Conservation (phyloP, 192 early-diverging fungal genomes). For the Backusella sp. region DNA sequence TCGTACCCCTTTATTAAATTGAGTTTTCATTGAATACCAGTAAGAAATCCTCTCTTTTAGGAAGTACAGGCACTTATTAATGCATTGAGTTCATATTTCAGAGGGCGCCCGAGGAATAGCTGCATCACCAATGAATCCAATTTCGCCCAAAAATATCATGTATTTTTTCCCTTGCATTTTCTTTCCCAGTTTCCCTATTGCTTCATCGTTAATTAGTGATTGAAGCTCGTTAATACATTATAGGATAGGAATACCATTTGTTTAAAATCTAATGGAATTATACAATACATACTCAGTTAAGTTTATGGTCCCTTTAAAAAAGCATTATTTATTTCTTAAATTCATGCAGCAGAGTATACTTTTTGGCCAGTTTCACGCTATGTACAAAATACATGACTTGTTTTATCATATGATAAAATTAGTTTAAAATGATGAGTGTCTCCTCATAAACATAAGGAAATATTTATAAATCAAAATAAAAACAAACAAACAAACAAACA, state of each 20-base stretch:
- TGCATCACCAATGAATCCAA: background rate
- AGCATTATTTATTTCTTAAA: background rate
- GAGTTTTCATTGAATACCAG: no score
- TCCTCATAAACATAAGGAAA: background rate
- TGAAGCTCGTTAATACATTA: background rate
- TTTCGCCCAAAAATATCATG: background rate
- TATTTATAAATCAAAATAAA: background rate
- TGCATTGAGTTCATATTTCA: background rate
- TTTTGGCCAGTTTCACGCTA: background rate
- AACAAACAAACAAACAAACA: background rate
- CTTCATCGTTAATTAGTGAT: background rate
- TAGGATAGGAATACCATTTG: background rate
- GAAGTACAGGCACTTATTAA: background rate
- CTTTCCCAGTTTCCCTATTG: background rate
- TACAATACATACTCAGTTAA: background rate
- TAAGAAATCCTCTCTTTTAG: background rate
- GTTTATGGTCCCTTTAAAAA: background rate
- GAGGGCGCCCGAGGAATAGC: background rate
- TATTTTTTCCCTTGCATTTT: background rate
- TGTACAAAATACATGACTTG: background rate
- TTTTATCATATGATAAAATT: constrained; percentile 1
- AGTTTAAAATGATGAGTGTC: background rate
- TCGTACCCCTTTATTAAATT: no score
- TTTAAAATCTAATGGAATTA: background rate
- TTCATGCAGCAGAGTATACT: background rate